These are phyloP conservation scores for Thalassiosira gravida DNA, from an alignment of 352 stramenopile species.

Conservation along the genomic window DNA sequence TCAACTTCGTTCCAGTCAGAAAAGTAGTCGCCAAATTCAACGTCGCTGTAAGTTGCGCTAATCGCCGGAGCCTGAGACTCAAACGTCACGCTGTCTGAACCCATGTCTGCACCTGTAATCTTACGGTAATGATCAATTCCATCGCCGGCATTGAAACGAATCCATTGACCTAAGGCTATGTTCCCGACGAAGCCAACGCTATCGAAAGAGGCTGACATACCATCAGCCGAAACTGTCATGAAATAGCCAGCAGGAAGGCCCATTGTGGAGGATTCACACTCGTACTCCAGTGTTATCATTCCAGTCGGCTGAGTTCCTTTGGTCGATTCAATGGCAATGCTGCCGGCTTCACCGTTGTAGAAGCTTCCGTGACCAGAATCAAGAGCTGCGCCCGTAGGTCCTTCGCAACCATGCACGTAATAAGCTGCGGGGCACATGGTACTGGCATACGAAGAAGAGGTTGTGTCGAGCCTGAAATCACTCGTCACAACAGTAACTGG, in stretches of 20 bases:
- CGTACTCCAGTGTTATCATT: constrained; percentile 81
- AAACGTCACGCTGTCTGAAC: constrained; percentile 40
- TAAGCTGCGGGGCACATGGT: constrained; percentile 49
- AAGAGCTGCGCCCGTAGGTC: constrained; percentile 41
- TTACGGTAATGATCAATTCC: constrained; percentile 65
- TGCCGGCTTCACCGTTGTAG: constrained; percentile 55
- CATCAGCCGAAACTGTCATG: constrained; percentile 58
- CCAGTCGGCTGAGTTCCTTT: constrained; percentile 84
- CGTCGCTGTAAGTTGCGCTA: constrained; percentile 60
- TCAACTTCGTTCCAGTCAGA: constrained; percentile 65
- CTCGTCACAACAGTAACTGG: constrained; percentile 57
- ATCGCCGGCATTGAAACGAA: constrained; percentile 65
- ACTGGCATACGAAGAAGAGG: constrained; percentile 47
- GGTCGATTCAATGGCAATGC: constrained; percentile 52
- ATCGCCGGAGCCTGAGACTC: constrained; percentile 34
- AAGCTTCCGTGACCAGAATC: constrained; percentile 60
- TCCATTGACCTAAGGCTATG: constrained; percentile 41
- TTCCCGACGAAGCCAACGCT: constrained; percentile 36
- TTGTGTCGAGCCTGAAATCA: constrained; percentile 55
- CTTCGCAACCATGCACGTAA: constrained; percentile 49
- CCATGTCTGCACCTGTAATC: constrained; percentile 43
- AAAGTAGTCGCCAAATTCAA: constrained; percentile 77
- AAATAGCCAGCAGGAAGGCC: constrained; percentile 39
- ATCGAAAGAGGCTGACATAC: constrained; percentile 65
- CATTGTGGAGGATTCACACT: constrained; percentile 74